Evolutionary conservation across 345 rosid species (phyloP).

Genomic region (Xanthoceras sorbifolium): DNA sequence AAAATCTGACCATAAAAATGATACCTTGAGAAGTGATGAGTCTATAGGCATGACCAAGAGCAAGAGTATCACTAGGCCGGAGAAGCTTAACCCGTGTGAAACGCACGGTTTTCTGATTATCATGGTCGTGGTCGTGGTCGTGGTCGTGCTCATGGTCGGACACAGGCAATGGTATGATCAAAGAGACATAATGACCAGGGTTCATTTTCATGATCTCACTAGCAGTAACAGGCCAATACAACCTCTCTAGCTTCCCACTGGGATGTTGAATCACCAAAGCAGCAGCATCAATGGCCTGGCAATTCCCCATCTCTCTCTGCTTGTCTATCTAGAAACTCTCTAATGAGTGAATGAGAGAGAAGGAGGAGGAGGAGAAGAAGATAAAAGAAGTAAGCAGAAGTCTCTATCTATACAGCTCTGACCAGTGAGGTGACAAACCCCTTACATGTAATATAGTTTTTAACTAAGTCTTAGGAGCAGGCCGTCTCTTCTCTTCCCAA

Average conservation of each 20-base stretch:
- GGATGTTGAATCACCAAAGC: slow-evolving; percentile 95
- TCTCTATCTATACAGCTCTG: slow-evolving; percentile 71
- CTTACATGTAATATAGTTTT: slow-evolving; percentile 20
- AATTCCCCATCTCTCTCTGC: slow-evolving; percentile 93
- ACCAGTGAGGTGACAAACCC: slow-evolving; percentile 24
- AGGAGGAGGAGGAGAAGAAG: slow-evolving; percentile 22
- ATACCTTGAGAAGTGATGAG: slow-evolving; percentile 93
- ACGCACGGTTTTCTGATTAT: slow-evolving; percentile 42
- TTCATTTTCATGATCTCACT: slow-evolving; percentile 77
- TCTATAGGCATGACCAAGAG: slow-evolving; percentile 93
- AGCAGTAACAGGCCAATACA: slow-evolving; percentile 66
- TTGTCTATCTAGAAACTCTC: too few relatives aligned
- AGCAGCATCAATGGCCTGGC: slow-evolving; percentile 96
- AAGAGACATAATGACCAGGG: slow-evolving; percentile 95
- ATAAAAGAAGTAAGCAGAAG: slow-evolving; percentile 36
- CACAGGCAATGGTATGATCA: slow-evolving; percentile 82
- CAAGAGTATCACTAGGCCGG: slow-evolving; percentile 73
- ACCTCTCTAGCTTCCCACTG: slow-evolving; percentile 72
- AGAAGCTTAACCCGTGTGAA: slow-evolving; percentile 94
- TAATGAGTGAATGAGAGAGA: slow-evolving; percentile 12
- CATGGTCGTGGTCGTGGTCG: slow-evolving; percentile 19
- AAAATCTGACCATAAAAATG: background rate
- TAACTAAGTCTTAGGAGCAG: too few relatives aligned
- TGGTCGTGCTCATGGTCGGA: slow-evolving; percentile 27
- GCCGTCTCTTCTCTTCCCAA: slow-evolving; percentile 34